phyloP scores from a whole-genome alignment of 129 eudicot genomes.

The Calendula officinalis region DNA sequence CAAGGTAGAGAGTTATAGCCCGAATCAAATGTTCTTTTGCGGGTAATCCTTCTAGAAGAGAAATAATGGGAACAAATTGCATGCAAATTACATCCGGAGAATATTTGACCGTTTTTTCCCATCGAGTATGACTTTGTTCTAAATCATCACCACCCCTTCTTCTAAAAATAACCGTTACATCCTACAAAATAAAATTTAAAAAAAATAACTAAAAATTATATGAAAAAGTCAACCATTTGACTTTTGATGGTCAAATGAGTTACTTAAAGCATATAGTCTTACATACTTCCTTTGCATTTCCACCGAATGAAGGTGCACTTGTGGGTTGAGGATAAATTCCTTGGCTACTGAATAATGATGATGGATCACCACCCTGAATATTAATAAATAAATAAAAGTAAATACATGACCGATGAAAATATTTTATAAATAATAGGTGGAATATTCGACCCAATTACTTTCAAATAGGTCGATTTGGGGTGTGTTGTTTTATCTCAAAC shows the following conservation, averaged over 20 bases:
- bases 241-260: slow-evolving; percentile 5
- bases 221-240: slow-evolving; percentile 10
- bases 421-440: slow-evolving; percentile 9
- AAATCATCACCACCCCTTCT: slow-evolving; percentile 79
- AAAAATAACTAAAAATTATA: neutral
- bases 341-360: slow-evolving; percentile 79
- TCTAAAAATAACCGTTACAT: slow-evolving; percentile 68
- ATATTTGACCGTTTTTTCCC: slow-evolving; percentile 60
- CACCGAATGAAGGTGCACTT: slow-evolving; percentile 52
- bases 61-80: slow-evolving; percentile 54
- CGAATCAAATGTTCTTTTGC: slow-evolving; percentile 59
- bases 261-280: slow-evolving; percentile 22
- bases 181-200: slow-evolving; percentile 34
- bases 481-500: neutral
- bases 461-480: no score
- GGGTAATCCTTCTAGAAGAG: slow-evolving; percentile 52
- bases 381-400: neutral
- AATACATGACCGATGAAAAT: neutral
- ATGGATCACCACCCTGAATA: slow-evolving; percentile 68
- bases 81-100: slow-evolving; percentile 66
- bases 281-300: slow-evolving; percentile 92
- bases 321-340: slow-evolving; percentile 94
- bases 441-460: no score
- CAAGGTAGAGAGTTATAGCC: slow-evolving; percentile 65
- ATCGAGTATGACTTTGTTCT: slow-evolving; percentile 61